These are phyloP conservation scores for Gardenia jasminoides DNA, from an alignment of 257 asterid genomes.

Conservation along the genomic window DNA sequence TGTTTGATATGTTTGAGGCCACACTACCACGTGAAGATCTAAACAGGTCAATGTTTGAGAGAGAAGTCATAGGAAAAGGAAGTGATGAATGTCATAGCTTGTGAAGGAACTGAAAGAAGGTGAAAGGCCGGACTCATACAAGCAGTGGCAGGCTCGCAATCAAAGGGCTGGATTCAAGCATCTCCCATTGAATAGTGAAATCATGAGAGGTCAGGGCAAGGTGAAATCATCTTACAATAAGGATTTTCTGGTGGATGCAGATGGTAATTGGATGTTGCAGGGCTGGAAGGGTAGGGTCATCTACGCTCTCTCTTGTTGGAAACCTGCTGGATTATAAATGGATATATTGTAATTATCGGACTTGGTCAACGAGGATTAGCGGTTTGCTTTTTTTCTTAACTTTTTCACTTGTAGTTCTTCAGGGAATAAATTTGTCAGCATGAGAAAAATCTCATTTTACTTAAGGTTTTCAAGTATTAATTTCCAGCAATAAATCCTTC, in stretches of 20 bases:
- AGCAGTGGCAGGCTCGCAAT: conserved; percentile 40
- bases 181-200: conserved; percentile 31
- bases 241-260: conserved; percentile 32
- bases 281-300: conserved; percentile 41
- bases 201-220: conserved; percentile 43
- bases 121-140: conserved; percentile 41
- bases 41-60: conserved; percentile 28
- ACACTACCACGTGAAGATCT: conserved; percentile 22
- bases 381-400: background rate
- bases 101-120: conserved; percentile 40
- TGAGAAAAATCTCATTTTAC: too few relatives aligned
- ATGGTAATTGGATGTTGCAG: conserved; percentile 36
- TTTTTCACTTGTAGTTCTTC: background rate
- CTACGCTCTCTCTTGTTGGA: conserved; percentile 37
- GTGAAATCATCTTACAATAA: conserved; percentile 27
- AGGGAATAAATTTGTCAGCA: background rate
- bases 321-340: conserved; percentile 10
- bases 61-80: conserved; percentile 32
- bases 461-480: too few relatives aligned
- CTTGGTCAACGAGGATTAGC: background rate
- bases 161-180: conserved; percentile 39
- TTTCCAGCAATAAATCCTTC: too few relatives aligned
- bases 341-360: background rate
- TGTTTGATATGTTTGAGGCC: conserved; percentile 34
- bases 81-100: conserved; percentile 36